These are phyloP conservation scores for Phytophthora crassamura DNA, from an alignment of 352 stramenopile genomes.

Conservation along the genomic window DNA sequence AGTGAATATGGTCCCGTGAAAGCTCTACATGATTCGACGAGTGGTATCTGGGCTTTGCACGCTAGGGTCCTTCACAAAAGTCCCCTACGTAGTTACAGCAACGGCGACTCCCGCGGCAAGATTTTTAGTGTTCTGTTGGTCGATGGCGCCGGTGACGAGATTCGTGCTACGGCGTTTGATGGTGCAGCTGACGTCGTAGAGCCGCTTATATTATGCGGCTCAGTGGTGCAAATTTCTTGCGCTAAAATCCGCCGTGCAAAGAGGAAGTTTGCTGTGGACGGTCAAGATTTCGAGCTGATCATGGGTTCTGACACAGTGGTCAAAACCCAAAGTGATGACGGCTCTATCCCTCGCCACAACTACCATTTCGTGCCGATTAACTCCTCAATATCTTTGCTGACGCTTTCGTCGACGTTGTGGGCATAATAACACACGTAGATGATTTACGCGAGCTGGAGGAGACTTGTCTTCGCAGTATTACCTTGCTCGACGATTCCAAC, in stretches of 20 bases:
- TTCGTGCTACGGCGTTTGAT: background rate
- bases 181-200: background rate
- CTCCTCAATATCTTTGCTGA: too few species aligned
- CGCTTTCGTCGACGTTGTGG: too few species aligned
- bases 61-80: constrained; percentile 1
- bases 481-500: too few species aligned
- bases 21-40: background rate
- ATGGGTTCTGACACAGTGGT: background rate
- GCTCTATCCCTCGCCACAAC: constrained; percentile 1
- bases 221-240: background rate
- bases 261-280: background rate
- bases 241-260: constrained; percentile 1
- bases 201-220: background rate
- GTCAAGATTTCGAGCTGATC: background rate
- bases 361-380: too few species aligned
- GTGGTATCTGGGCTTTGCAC: background rate
- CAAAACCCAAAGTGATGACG: background rate
- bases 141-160: background rate
- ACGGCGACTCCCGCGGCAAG: background rate
- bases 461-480: too few species aligned
- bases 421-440: too few species aligned
- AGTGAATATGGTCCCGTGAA: background rate
- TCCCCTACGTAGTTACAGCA: background rate
- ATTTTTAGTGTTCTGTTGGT: constrained; percentile 3
- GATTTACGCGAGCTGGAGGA: too few species aligned